A percentile compares a stretch with the other conserved stretches of the same genome.
Evolutionary conservation across 2,329 filamentous ascomycete species (phyloP).

Genomic region (Aspergillus calidoustus): DNA sequence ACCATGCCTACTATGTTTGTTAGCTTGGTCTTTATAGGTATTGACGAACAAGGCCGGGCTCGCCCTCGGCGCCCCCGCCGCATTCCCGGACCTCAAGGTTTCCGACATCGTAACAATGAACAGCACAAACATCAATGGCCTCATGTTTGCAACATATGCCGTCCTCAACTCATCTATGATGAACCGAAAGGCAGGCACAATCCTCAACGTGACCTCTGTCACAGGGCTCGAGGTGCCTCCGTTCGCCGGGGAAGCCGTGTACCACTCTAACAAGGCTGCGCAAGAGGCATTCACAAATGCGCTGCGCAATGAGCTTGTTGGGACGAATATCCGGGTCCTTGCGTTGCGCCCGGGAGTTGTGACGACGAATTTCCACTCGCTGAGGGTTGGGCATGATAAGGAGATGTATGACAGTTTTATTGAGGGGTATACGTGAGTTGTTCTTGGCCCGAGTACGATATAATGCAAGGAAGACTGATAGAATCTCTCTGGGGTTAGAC

Average conservation of each 20-base stretch:
- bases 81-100: conserved; percentile 50
- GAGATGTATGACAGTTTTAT: conserved; percentile 51
- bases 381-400: conserved; percentile 51
- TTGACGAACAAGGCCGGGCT: conserved; percentile 45
- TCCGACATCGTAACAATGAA: conserved; percentile 52
- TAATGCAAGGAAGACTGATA: conserved; percentile 2
- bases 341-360: conserved; percentile 54
- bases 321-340: conserved; percentile 54
- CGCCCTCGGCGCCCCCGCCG: conserved; percentile 51
- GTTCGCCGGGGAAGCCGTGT: conserved; percentile 55
- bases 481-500: conserved; percentile 24
- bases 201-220: conserved; percentile 54
- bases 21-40: not conserved
- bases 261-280: conserved; percentile 53
- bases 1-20: not conserved
- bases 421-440: conserved; percentile 44
- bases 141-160: conserved; percentile 52
- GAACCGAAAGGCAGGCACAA: conserved; percentile 46
- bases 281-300: conserved; percentile 57
- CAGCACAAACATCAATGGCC: conserved; percentile 54
- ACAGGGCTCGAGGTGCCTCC: conserved; percentile 55
- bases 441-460: too few species aligned
- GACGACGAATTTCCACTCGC: conserved; percentile 54
- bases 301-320: conserved; percentile 53
- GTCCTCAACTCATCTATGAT: conserved; percentile 52